Percentiles rank a stretch among this genome's conserved stretches.
Evolutionary conservation across 768 basidiomycete genomes (phyloP).

Genomic region (Auriscalpium microsporum): DNA sequence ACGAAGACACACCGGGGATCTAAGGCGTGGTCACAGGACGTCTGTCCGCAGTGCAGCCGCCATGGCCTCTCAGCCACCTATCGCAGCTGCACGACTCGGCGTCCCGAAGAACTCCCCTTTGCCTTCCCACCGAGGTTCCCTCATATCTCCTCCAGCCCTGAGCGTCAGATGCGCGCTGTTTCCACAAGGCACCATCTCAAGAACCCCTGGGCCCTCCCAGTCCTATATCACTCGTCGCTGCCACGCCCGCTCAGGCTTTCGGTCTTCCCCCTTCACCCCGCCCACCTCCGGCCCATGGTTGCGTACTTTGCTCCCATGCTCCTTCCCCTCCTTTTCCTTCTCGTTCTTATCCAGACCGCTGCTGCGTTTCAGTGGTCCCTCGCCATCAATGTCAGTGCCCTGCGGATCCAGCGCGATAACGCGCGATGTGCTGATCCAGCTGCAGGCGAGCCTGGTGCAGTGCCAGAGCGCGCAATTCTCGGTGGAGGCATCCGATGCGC

Average conservation of each 20-base stretch:
- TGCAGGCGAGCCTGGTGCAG: not conserved
- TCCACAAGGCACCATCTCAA: not conserved
- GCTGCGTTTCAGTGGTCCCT: not conserved
- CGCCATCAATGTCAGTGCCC: not conserved
- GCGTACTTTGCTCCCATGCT: not conserved
- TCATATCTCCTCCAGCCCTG: not conserved
- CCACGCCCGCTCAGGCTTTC: too few species aligned
- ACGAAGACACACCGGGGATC: too few species aligned
- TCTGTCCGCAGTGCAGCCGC: too few species aligned
- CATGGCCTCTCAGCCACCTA: not conserved
- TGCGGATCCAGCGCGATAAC: not conserved
- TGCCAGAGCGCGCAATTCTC: not conserved
- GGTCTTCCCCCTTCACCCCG: too few species aligned
- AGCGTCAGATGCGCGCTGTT: not conserved
- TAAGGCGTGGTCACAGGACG: too few species aligned
- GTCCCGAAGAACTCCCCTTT: not conserved
- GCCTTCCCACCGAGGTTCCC: not conserved
- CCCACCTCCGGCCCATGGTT: too few species aligned
- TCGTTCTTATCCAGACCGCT: not conserved
- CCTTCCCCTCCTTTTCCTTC: not conserved
- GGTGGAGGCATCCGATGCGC: not conserved
- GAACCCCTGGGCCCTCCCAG: not conserved
- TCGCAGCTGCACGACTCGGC: not conserved
- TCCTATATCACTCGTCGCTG: not conserved
- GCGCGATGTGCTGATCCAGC: not conserved